Evolutionary conservation across 2,329 filamentous ascomycete species (phyloP), one percentile per base, ranked within the genome.

Genomic region (Capronia epimyces): DNA sequence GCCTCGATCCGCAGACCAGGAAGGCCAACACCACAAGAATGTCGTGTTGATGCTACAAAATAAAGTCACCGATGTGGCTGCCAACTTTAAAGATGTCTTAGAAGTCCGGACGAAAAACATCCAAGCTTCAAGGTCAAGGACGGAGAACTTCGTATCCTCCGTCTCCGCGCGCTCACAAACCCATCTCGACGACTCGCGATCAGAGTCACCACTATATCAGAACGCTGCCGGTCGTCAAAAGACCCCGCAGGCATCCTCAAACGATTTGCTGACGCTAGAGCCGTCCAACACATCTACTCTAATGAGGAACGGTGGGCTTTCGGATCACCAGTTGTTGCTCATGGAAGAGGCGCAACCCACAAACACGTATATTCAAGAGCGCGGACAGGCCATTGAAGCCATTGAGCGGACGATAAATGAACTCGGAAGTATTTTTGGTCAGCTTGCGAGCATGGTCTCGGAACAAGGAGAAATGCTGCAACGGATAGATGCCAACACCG

Each of bases 401-500:
- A 98, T 98, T 53, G 93, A 98, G 69, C 84, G 87, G 61, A 98
- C 93, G 1, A 98, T 98, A 61, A 83, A 81, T 57, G 93, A 98
- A 67, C 76, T 98, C 1, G 93, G 93, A 22, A 77, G 85, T 12
- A 96, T 96, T 56, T 97, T 97, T 67, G 88, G 89, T 7, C 91
- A 98, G 69, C 74, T 98, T 43, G 91, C 93, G 29, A 84, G 88
- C 60, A 97, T 98, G 93, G 93, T 98, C 24, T 89, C 86, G 49
- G 91, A 98, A 68, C 93, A 98, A 71, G 89, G 87, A 55, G 93
- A 96, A 70, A 95, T 95, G 86, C 95, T 98, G 59, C 89, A 97
- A 70, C 79, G 91, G 43, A 62, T 62, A 43, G 91, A 97, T 64
- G 91, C 91, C 59, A 96, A 97, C 69, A 96, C 91, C 1, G 93